Evolutionary conservation across 139 green algal species (phyloP).

Genomic region (Micractinium conductrix): DNA sequence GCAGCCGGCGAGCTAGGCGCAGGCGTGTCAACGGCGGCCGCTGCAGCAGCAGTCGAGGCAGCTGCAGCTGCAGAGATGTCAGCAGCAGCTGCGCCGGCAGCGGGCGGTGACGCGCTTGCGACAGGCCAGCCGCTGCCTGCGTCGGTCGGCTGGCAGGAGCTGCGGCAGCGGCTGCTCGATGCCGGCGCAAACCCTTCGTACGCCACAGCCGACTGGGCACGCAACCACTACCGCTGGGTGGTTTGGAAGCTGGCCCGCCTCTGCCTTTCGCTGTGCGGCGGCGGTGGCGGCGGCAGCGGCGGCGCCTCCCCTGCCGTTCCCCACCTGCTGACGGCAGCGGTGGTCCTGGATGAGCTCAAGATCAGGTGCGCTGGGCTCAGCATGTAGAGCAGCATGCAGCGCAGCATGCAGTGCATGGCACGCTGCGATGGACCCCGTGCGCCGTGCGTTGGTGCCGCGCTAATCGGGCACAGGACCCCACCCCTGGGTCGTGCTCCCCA

Average conservation of each 20-base stretch:
- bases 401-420: background rate
- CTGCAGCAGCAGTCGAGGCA: background rate
- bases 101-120: too few relatives aligned
- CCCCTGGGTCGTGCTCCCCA: background rate
- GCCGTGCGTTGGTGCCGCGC: too few relatives aligned
- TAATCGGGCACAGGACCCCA: too few relatives aligned
- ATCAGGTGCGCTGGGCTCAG: background rate
- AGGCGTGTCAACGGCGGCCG: too few relatives aligned
- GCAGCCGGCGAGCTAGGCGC: background rate
- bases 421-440: too few relatives aligned
- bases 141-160: constrained; percentile 5
- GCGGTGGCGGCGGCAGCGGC: background rate
- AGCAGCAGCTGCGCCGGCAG: too few relatives aligned
- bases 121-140: too few relatives aligned
- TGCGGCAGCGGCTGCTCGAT: constrained; percentile 43
- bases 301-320: background rate
- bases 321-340: constrained; percentile 39
- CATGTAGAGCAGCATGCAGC: too few relatives aligned
- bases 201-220: constrained; percentile 59
- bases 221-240: constrained; percentile 73
- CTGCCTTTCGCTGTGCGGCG: constrained; percentile 39
- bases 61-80: background rate
- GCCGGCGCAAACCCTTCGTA: constrained; percentile 48
- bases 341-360: constrained; percentile 56
- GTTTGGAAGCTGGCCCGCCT: constrained; percentile 80